Evolutionary conservation across 495 filamentous ascomycete genomes (phyloP).

Genomic region (Talaromyces borbonicus): DNA sequence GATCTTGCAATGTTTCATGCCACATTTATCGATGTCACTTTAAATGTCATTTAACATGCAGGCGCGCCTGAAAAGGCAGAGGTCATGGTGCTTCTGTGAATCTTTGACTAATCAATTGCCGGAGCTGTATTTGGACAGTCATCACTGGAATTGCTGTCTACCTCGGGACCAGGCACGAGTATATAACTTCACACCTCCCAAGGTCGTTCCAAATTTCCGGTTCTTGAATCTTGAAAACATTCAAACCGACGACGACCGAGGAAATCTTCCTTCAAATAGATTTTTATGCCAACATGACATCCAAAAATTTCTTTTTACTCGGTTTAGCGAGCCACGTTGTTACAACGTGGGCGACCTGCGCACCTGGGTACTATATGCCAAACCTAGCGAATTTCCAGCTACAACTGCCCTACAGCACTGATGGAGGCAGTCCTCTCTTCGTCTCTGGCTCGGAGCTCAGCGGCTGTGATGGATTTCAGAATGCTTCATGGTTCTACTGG

Average conservation of each 20-base stretch:
- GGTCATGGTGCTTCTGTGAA: background rate
- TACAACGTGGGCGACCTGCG: background rate
- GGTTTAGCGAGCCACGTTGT: background rate
- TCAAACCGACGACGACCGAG: too few species aligned
- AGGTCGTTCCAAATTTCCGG: too few species aligned
- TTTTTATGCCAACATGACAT: background rate
- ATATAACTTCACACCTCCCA: background rate
- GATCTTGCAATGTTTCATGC: background rate
- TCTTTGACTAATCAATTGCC: too few species aligned
- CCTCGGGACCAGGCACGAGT: too few species aligned
- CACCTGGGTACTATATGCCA: background rate
- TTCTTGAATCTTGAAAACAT: too few species aligned
- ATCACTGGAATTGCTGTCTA: too few species aligned
- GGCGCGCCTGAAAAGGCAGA: background rate
- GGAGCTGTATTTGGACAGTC: too few species aligned
- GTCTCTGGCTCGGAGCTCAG: constrained; percentile 17
- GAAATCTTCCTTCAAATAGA: background rate
- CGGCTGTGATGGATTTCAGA: constrained; percentile 25
- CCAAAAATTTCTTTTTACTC: background rate
- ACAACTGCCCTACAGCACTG: background rate
- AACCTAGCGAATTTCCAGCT: background rate
- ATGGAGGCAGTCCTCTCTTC: background rate
- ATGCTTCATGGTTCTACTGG: constrained; percentile 28
- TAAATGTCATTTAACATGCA: too few species aligned
- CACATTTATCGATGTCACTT: background rate